Percentiles rank a stretch among this genome's conserved stretches.
Conservation (phyloP, 73 alveolate genomes). For the Uronychia setigera region DNA sequence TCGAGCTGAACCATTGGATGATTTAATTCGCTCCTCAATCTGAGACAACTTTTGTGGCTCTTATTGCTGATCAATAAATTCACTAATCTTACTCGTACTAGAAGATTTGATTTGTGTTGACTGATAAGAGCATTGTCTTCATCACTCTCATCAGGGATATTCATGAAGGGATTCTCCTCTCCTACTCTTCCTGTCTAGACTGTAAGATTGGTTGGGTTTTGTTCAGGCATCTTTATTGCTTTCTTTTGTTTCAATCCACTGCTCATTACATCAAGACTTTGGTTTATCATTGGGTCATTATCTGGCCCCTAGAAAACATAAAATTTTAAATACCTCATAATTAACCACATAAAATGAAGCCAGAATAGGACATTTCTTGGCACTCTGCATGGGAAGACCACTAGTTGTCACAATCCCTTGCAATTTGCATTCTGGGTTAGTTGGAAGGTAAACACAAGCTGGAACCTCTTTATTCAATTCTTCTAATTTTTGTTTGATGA, state of each 20-base stretch:
- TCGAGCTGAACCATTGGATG: too few relatives aligned
- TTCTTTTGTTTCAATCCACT: not conserved
- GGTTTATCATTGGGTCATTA: not conserved
- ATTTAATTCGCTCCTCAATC: not conserved
- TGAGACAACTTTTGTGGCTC: not conserved
- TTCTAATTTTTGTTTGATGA: slow-evolving; percentile 81
- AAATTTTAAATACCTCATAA: slow-evolving; percentile 27
- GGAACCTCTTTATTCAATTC: slow-evolving; percentile 81
- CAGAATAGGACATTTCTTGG: slow-evolving; percentile 94
- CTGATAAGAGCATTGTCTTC: not conserved
- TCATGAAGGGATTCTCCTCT: not conserved
- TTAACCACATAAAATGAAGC: slow-evolving; percentile 89
- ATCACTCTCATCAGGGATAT: not conserved
- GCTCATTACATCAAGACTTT: not conserved
- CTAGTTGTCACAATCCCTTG: slow-evolving; percentile 87
- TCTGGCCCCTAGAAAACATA: not conserved
- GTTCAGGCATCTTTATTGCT: not conserved
- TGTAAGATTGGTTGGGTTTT: not conserved
- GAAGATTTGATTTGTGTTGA: not conserved
- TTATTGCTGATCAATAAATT: not conserved
- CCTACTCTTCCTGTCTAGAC: not conserved
- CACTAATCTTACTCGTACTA: not conserved
- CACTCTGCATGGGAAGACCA: slow-evolving; percentile 96
- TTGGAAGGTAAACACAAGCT: slow-evolving; percentile 92
- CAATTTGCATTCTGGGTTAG: slow-evolving; percentile 89